These are phyloP conservation scores for Aegilops tauschii DNA, from an alignment of 176 grass and related monocot genomes.

Conservation along the genomic window DNA sequence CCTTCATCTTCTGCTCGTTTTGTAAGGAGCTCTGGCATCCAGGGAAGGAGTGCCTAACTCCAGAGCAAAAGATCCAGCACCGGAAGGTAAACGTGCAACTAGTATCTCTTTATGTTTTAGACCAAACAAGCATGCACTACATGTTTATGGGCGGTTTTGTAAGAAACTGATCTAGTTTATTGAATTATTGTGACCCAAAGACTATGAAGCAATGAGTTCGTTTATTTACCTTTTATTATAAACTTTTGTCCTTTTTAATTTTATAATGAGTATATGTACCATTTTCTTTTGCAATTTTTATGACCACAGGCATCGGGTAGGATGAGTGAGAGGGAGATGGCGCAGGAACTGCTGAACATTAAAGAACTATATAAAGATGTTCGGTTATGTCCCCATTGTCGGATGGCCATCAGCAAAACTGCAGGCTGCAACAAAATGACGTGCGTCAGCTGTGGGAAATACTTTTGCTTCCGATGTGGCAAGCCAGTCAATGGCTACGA, in stretches of 20 bases:
- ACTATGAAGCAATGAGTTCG: background rate
- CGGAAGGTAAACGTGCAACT: background rate
- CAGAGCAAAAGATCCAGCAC: background rate
- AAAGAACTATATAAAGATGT: background rate
- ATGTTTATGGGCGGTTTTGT: too few relatives aligned
- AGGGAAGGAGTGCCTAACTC: background rate
- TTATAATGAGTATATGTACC: background rate
- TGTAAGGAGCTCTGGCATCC: constrained; percentile 51
- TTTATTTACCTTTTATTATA: background rate
- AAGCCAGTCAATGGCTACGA: constrained; percentile 42
- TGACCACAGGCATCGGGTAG: background rate
- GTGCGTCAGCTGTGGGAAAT: constrained; percentile 46
- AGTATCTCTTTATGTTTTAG: background rate
- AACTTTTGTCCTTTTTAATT: background rate
- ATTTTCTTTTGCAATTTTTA: background rate
- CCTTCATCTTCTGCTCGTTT: constrained; percentile 47
- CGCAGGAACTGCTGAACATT: background rate
- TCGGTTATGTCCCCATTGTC: background rate
- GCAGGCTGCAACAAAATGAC: constrained; percentile 42
- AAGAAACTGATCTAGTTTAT: background rate
- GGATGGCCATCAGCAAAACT: background rate
- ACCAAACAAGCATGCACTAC: background rate
- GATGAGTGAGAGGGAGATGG: background rate
- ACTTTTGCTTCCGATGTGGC: constrained; percentile 57
- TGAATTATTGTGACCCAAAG: background rate